These are phyloP conservation scores for Calamus simplicifolius DNA, from an alignment of 176 grass and related monocot genomes.

Conservation along the genomic window DNA sequence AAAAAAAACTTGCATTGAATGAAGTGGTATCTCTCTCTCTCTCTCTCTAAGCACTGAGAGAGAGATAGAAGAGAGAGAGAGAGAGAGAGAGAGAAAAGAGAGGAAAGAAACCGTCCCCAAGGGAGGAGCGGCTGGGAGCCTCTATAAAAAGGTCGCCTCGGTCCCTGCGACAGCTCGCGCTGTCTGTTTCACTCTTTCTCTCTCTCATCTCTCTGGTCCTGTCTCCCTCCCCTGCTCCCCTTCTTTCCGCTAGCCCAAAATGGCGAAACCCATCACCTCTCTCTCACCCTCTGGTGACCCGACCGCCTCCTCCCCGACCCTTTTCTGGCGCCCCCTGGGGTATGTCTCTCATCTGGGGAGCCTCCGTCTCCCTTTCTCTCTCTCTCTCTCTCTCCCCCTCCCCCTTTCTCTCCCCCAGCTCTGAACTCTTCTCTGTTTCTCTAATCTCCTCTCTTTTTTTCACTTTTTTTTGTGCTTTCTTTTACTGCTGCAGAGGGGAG, in stretches of 20 bases:
- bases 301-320: background rate
- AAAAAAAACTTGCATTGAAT: too few relatives aligned
- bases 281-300: background rate
- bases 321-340: background rate
- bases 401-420: slow-evolving; percentile 33
- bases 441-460: background rate
- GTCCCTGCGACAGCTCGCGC: slow-evolving; percentile 18
- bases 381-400: background rate
- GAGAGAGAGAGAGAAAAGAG: background rate
- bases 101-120: slow-evolving; percentile 5
- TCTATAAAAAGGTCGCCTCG: slow-evolving; percentile 25
- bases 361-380: background rate
- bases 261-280: slow-evolving; percentile 12
- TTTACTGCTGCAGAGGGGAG: slow-evolving; percentile 16
- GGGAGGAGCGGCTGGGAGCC: background rate
- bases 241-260: background rate
- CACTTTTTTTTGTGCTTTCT: background rate
- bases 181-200: background rate
- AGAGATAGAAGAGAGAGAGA: too few relatives aligned
- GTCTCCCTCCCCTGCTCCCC: background rate
- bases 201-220: slow-evolving; percentile 6
- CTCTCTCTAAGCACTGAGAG: too few relatives aligned
- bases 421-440: slow-evolving; percentile 25
- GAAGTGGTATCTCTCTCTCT: too few relatives aligned
- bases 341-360: background rate